phyloP scores from a whole-genome alignment of 192 early-diverging fungal genomes.

The Dimargaris xerosporica region DNA sequence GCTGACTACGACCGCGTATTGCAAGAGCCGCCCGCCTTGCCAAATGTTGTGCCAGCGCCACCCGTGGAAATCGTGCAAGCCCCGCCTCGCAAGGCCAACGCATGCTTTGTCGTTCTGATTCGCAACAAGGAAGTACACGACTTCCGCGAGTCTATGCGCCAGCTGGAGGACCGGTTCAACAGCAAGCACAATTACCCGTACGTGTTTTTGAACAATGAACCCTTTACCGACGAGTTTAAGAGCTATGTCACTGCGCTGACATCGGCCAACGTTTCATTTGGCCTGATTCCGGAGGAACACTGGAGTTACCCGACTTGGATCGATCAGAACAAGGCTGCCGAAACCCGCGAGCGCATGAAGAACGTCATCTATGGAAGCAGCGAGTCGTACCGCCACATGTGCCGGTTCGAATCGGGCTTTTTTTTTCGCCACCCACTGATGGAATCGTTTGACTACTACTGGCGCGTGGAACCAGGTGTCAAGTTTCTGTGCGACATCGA shows the following conservation, averaged over 20 bases:
- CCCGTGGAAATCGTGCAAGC: too few relatives aligned
- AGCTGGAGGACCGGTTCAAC: slow-evolving; percentile 47
- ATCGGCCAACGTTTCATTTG: slow-evolving; percentile 15
- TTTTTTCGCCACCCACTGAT: slow-evolving; percentile 49
- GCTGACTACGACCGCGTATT: too few relatives aligned
- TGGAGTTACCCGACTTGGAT: slow-evolving; percentile 61
- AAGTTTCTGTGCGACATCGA: slow-evolving; percentile 54
- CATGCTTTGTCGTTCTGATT: slow-evolving; percentile 41
- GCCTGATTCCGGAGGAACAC: slow-evolving; percentile 38
- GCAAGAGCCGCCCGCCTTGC: too few relatives aligned
- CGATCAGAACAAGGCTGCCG: slow-evolving; percentile 29
- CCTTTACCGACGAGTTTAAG: slow-evolving; percentile 34
- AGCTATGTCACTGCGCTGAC: slow-evolving; percentile 17
- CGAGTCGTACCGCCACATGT: slow-evolving; percentile 60
- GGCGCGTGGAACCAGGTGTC: slow-evolving; percentile 60
- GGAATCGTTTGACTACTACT: slow-evolving; percentile 47
- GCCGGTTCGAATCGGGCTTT: slow-evolving; percentile 46
- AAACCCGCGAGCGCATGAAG: slow-evolving; percentile 18
- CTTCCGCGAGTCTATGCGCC: slow-evolving; percentile 33
- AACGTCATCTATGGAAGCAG: slow-evolving; percentile 47
- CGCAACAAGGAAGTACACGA: slow-evolving; percentile 43
- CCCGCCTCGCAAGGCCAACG: too few relatives aligned
- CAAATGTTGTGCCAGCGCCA: too few relatives aligned
- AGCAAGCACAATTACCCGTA: slow-evolving; percentile 38
- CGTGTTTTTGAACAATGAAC: slow-evolving; percentile 43